phyloP scores from a whole-genome alignment of 2,329 filamentous ascomycete species.

The Ceratocystis variospora region DNA sequence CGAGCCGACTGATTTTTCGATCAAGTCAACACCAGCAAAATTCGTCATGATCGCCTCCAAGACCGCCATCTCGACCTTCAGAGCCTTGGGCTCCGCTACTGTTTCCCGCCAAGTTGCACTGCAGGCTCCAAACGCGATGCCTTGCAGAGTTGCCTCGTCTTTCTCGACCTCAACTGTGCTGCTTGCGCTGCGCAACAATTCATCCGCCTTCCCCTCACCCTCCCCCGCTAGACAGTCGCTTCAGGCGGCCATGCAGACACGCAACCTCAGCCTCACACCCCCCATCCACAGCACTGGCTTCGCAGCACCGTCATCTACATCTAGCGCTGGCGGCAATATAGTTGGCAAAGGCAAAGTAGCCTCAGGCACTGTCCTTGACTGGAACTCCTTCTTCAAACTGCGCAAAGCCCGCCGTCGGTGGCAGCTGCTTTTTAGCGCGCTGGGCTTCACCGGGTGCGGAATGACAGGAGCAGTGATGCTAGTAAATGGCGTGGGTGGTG shows the following conservation, averaged over 20 bases:
- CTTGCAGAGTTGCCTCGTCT: background rate
- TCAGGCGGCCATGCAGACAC: constrained; percentile 9
- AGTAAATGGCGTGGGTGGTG: constrained; percentile 57
- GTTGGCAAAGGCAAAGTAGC: background rate
- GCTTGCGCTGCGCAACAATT: background rate
- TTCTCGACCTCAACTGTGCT: constrained; percentile 11
- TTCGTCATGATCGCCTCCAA: constrained; percentile 13
- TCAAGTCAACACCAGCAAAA: background rate
- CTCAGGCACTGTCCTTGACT: constrained; percentile 44
- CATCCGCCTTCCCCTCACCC: constrained; percentile 3
- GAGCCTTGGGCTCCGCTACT: constrained; percentile 1
- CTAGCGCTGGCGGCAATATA: constrained; percentile 25
- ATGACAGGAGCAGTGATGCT: constrained; percentile 51
- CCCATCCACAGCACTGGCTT: constrained; percentile 15
- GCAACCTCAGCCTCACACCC: constrained; percentile 14
- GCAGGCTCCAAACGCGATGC: background rate
- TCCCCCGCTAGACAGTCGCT: background rate
- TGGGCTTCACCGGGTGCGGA: constrained; percentile 49
- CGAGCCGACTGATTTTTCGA: background rate
- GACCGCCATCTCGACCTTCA: background rate
- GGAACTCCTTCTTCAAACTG: constrained; percentile 87
- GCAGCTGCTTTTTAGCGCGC: constrained; percentile 63
- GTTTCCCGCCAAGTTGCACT: background rate
- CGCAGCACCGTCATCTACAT: constrained; percentile 17
- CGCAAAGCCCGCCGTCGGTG: constrained; percentile 73